Evolutionary conservation across 2,329 filamentous ascomycete genomes (phyloP), one percentile per base, ranked within the genome.

Genomic region (Fusarium sp.): DNA sequence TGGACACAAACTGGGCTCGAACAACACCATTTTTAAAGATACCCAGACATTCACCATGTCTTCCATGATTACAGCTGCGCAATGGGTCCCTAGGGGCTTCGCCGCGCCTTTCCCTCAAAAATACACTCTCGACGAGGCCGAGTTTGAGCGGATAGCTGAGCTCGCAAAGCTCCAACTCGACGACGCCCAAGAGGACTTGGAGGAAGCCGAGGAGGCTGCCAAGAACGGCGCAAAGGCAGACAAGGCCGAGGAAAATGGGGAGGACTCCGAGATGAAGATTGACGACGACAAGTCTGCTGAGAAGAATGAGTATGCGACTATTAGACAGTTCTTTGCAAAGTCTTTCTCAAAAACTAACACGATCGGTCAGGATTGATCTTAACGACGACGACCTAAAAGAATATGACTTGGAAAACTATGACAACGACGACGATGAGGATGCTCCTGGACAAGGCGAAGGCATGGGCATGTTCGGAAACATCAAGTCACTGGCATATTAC

Each of bases 371-470:
- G 57, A 82, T 88, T 28, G 46, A 62, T 57, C 51, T 74, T 37
- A 83, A 91, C 69, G 93, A 97, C 76, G 93, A 97, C 71, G 94
- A 97, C 77, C 85, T 99, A 50, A 96, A 95, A 80, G 94, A 99
- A 80, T 99, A 97, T 81, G 91, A 99, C 77, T 86, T 99, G 56
- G 95, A 98, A 69, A 90, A 97, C 80, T 99, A 99, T 79, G 96
- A 99, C 74, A 92, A 96, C 72, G 92, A 96, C 46, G 89, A 89
- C 31, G 88, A 92, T 16, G 79, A 77, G 30, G 66, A 69, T 9
- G 70, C 72, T 33, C 62, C 83, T 20, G 84, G 83, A 23, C 80
- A 81, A 18, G 89, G 87, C 50, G 90, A 93, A 75, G 87, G 90
- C 55, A 91, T 96, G 86, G 91, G 90, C 74, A 97, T 97, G 88